phyloP scores from a whole-genome alignment of 345 rosid species.

The Brassica incana region DNA sequence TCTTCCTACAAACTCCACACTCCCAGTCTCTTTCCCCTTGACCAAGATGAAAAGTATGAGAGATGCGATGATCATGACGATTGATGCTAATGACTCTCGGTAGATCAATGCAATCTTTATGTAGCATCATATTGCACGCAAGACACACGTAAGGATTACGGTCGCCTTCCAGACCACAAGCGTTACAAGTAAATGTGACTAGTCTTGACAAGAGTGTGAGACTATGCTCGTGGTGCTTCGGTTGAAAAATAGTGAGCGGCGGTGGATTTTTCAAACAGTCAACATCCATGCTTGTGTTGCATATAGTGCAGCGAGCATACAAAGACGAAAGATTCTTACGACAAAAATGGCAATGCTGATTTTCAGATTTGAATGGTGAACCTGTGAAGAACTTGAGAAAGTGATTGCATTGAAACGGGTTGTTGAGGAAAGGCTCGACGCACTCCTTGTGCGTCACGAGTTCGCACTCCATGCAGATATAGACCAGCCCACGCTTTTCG shows the following conservation, averaged over 20 bases:
- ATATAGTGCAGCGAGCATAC: not conserved
- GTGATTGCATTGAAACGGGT: not conserved
- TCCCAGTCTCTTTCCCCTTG: not conserved
- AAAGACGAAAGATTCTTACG: not conserved
- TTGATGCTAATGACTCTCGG: conserved; percentile 23
- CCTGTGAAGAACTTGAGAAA: not conserved
- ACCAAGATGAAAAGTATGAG: conserved; percentile 21
- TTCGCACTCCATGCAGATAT: not conserved
- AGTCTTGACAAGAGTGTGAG: not conserved
- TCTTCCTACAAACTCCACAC: conserved; percentile 14
- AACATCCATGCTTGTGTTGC: not conserved
- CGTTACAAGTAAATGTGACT: conserved; percentile 19
- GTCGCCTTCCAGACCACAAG: not conserved
- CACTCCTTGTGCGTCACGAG: not conserved
- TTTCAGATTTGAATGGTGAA: not conserved
- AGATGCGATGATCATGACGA: conserved; percentile 25
- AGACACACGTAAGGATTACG: conserved; percentile 9
- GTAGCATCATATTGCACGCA: conserved; percentile 1
- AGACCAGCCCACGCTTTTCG: not conserved
- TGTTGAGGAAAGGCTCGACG: not conserved
- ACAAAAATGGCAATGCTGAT: not conserved
- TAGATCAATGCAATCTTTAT: not conserved
- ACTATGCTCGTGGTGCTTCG: not conserved
- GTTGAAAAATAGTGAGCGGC: not conserved
- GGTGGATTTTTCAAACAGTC: not conserved